phyloP scores from a whole-genome alignment of 2,329 filamentous ascomycete species.

The Botrytis hyacinthi region DNA sequence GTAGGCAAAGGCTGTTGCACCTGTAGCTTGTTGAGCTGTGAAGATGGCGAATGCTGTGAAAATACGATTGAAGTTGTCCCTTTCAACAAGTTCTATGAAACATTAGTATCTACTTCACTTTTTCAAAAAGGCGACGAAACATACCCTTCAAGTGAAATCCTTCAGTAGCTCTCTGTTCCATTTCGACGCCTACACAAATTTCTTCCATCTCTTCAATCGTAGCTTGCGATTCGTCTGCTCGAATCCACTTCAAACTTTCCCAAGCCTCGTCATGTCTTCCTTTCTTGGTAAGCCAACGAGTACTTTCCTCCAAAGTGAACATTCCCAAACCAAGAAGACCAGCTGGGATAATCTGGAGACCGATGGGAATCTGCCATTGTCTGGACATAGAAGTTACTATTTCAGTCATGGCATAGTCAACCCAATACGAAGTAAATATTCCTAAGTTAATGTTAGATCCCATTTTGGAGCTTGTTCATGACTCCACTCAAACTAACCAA shows the following conservation, averaged over 20 bases:
- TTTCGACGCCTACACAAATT: slow-evolving; percentile 40
- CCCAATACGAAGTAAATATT: slow-evolving; percentile 39
- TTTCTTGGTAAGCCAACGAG: not conserved
- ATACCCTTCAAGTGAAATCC: slow-evolving; percentile 37
- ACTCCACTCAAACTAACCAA: slow-evolving; percentile 36
- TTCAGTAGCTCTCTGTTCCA: slow-evolving; percentile 47
- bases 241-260: not conserved
- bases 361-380: not conserved
- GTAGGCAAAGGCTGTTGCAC: slow-evolving; percentile 50
- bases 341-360: not conserved
- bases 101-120: not conserved
- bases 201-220: not conserved
- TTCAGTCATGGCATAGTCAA: not conserved
- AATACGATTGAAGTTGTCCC: slow-evolving; percentile 32
- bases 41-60: slow-evolving; percentile 21
- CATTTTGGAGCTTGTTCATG: accelerated
- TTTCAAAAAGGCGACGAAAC: not conserved
- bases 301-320: not conserved
- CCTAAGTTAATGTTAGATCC: not conserved
- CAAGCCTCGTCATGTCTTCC: not conserved
- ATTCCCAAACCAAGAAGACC: not conserved
- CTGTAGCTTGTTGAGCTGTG: slow-evolving; percentile 45
- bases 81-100: slow-evolving; percentile 22
- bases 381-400: not conserved
- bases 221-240: not conserved